Base-by-base conservation (phyloP, 257 asterid genomes). In the Lantana camara region DNA sequence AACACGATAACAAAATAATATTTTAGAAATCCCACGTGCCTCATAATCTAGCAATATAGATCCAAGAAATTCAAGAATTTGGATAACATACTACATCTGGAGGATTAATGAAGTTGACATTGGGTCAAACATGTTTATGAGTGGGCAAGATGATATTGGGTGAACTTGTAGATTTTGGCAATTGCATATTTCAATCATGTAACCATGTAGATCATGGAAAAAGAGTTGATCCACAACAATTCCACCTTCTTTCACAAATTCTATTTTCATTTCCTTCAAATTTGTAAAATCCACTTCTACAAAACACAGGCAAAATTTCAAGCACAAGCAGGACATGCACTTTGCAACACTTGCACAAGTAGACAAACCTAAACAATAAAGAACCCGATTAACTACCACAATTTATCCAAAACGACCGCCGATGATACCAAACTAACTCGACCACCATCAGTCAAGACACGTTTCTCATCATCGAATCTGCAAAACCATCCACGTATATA, bases 141-240 rank as follows among this genome's bases (percentile, higher is more conserved):
- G 56, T 12, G 96, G 92, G 63, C 90, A 86, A 16, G 93, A 56
- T 1, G 95, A 64, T 34, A 91, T 81, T 2, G 97, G 97, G 24
- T 88, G 82, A 24, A 88, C 70, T 0, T 96, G 95, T 1, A 91
- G 71, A 34, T 85, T 84, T 2, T 91, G 95, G 54, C 98, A 91
- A 34, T 91, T 88, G 85, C 98, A 91, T 1, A 91, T 91, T 11
- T 91, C 98, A 67, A 88, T 77, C 96, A 85, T 88, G 64, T 85
- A 77, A 1, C 95, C 96, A 77, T 88, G 91, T 0, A 95, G 98
- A 38, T 91, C 98, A 63, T 91, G 98, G 72, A 91, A 91, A 77
- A 91, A 91, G 4, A 91, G 64, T 37, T 91, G 96, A 63, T 88
- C 98, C 13, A 91, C 98, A 2, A 77, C 73, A 0, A 88, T 82